A percentile compares a stretch with the other conserved stretches of the same genome.
Evolutionary conservation across 139 green algal species (phyloP).

Genomic region (Closterium sp.): DNA sequence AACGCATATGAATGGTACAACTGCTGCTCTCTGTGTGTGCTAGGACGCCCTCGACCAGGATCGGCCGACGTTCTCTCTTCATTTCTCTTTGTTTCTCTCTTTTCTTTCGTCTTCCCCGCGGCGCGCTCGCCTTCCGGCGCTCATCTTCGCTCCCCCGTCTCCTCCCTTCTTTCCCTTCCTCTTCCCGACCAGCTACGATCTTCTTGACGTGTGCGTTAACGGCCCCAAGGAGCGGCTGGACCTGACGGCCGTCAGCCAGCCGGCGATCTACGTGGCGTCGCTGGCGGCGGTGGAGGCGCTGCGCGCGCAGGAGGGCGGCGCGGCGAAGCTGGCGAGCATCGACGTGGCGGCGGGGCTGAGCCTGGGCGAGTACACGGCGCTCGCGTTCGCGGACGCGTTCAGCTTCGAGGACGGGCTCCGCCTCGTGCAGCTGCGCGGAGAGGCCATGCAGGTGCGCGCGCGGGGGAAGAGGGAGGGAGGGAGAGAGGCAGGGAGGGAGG

Average conservation of each 20-base stretch:
- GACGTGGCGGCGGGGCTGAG: slow-evolving; percentile 85
- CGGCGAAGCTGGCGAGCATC: slow-evolving; percentile 69
- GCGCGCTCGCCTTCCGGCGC: too few species aligned
- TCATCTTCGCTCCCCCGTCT: background rate
- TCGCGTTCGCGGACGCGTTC: slow-evolving; percentile 74
- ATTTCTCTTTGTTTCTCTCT: background rate
- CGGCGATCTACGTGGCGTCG: slow-evolving; percentile 94
- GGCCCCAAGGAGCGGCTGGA: slow-evolving; percentile 96
- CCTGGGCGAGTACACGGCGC: slow-evolving; percentile 97
- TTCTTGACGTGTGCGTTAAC: slow-evolving; percentile 87
- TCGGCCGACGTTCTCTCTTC: background rate
- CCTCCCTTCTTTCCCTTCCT: background rate
- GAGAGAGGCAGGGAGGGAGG: too few species aligned
- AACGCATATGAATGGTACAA: background rate
- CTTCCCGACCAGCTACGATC: slow-evolving; percentile 75
- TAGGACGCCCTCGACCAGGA: background rate
- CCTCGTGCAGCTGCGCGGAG: slow-evolving; percentile 92
- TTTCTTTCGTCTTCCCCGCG: background rate
- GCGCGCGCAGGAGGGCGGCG: slow-evolving; percentile 64
- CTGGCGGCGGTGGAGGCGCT: slow-evolving; percentile 96
- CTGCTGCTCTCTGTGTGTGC: background rate
- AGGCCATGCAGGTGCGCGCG: slow-evolving; percentile 81
- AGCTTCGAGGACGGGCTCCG: slow-evolving; percentile 91
- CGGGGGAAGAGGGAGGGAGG: too few species aligned
- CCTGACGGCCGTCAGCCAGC: slow-evolving; percentile 88